Conservation (phyloP, 2,329 filamentous ascomycete genomes). For the Lachnellula suecica region DNA sequence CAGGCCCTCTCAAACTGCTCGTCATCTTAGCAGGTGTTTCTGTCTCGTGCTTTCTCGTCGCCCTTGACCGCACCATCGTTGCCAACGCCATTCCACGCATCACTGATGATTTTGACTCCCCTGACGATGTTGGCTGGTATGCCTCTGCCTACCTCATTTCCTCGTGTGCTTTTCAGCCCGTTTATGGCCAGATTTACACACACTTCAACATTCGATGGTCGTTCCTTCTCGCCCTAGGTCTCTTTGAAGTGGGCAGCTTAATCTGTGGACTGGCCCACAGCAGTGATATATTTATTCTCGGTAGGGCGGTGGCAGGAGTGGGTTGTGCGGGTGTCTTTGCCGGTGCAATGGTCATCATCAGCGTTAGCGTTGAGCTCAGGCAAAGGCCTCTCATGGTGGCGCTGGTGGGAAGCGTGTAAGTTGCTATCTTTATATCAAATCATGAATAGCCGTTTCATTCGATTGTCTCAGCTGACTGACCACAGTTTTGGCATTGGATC, state of each 20-base stretch:
- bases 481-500: constrained; percentile 23
- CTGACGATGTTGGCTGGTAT: constrained; percentile 43
- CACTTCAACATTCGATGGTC: constrained; percentile 17
- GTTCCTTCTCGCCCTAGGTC: constrained; percentile 15
- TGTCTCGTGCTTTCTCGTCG: not conserved
- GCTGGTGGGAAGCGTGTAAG: too few species aligned
- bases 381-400: constrained; percentile 18
- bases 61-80: constrained; percentile 32
- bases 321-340: constrained; percentile 26
- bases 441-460: constrained; percentile 15
- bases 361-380: too few species aligned
- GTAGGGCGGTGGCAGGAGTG: constrained; percentile 27
- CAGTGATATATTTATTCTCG: constrained; percentile 28
- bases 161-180: not conserved
- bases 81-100: constrained; percentile 34
- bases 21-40: not conserved
- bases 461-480: constrained; percentile 20
- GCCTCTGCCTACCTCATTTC: constrained; percentile 16
- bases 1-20: too few species aligned
- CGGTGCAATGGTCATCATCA: constrained; percentile 26
- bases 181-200: constrained; percentile 21
- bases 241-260: constrained; percentile 30
- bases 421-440: too few species aligned
- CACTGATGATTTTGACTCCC: constrained; percentile 33
- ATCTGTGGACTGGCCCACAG: constrained; percentile 27